Evolutionary conservation across 2,329 filamentous ascomycete species (phyloP).

Genomic region (Monilinia polystroma): DNA sequence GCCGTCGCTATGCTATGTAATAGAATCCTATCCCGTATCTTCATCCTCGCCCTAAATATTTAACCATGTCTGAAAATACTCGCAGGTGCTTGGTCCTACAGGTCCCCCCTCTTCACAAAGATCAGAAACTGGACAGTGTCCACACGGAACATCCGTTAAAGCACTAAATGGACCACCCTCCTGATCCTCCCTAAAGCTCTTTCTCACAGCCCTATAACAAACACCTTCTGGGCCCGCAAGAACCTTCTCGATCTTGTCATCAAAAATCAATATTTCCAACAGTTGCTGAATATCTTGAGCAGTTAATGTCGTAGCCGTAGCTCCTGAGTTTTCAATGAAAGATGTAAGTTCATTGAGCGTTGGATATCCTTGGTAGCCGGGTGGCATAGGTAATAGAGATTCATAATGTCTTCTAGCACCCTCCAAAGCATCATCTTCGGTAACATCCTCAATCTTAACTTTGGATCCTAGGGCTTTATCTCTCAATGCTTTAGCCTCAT

Average conservation of each 20-base stretch:
- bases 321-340: constrained; percentile 65
- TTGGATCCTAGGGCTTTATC: constrained; percentile 30
- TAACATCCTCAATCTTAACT: constrained; percentile 25
- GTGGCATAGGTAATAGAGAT: constrained; percentile 50
- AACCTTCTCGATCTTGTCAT: constrained; percentile 74
- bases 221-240: constrained; percentile 36
- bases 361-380: constrained; percentile 75
- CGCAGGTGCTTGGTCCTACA: constrained; percentile 84
- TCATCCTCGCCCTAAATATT: constrained; percentile 36
- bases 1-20: constrained; percentile 38
- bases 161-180: constrained; percentile 47
- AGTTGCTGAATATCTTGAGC: constrained; percentile 81
- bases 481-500: constrained; percentile 41
- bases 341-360: constrained; percentile 76
- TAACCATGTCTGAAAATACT: constrained; percentile 89
- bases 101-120: constrained; percentile 88
- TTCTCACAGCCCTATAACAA: constrained; percentile 41
- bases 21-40: constrained; percentile 24
- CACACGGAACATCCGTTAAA: constrained; percentile 83
- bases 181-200: constrained; percentile 37
- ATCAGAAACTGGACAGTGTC: constrained; percentile 88
- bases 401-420: constrained; percentile 29
- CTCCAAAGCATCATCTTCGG: constrained; percentile 29
- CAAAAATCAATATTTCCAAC: constrained; percentile 83
- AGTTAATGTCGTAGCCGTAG: constrained; percentile 67